Percentiles rank a stretch among this genome's conserved stretches.
Conservation (phyloP, 805 yeast genomes). For the Kazachstania taianensis region DNA sequence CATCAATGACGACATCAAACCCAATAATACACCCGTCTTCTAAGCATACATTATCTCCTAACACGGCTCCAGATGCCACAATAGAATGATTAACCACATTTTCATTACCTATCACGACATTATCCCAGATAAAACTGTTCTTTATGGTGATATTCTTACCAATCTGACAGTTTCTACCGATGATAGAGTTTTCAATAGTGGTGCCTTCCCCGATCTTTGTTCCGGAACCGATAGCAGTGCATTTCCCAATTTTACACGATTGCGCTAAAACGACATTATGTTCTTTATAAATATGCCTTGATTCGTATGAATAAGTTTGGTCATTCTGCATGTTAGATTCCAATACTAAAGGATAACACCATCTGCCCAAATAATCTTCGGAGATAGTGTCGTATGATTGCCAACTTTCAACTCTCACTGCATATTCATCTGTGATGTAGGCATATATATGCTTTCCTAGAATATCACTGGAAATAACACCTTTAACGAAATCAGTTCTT, state of each 20-base stretch:
- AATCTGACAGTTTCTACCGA: constrained; percentile 79
- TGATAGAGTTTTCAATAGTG: constrained; percentile 52
- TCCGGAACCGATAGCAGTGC: constrained; percentile 74
- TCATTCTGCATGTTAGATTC: constrained; percentile 67
- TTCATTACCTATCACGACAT: constrained; percentile 60
- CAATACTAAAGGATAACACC: constrained; percentile 87
- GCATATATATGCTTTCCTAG: constrained; percentile 86
- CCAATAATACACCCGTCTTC: constrained; percentile 75
- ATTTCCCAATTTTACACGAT: constrained; percentile 72
- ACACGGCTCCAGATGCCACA: constrained; percentile 52
- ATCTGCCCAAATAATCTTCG: constrained; percentile 81
- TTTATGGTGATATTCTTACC: constrained; percentile 65
- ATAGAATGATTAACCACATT: constrained; percentile 51
- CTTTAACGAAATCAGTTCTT: constrained; percentile 80
- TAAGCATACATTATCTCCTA: constrained; percentile 44
- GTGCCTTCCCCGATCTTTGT: constrained; percentile 72
- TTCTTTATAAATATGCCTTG: constrained; percentile 84
- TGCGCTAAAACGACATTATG: constrained; percentile 83
- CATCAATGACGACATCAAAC: constrained; percentile 57
- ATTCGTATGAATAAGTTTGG: constrained; percentile 69
- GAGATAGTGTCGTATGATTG: constrained; percentile 87
- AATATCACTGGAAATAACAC: constrained; percentile 83
- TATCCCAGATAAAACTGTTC: constrained; percentile 83
- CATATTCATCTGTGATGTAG: constrained; percentile 73
- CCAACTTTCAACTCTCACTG: constrained; percentile 93